Conservation (phyloP, 495 filamentous ascomycete species). For the Talaromyces borbonicus region DNA sequence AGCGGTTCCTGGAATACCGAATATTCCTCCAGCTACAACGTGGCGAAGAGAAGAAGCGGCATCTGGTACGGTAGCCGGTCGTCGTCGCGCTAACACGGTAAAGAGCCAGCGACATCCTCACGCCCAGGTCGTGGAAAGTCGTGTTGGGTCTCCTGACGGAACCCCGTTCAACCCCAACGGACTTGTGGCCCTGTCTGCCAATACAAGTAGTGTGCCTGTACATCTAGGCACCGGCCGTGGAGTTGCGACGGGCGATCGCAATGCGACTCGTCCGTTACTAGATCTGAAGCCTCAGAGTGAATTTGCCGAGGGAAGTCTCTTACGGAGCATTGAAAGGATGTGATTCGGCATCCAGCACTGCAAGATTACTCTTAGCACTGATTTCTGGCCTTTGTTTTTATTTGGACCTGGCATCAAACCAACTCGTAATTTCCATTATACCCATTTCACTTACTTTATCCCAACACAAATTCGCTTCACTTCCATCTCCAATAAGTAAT, state of each 20-base stretch:
- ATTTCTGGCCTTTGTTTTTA: background rate
- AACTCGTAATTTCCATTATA: no score
- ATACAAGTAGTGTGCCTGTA: background rate
- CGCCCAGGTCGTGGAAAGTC: conserved; percentile 10
- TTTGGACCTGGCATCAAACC: no score
- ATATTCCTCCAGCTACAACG: conserved; percentile 41
- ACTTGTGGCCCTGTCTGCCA: conserved; percentile 23
- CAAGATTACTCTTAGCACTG: no score
- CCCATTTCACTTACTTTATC: no score
- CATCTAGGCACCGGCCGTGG: conserved; percentile 35
- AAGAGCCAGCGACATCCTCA: conserved; percentile 3
- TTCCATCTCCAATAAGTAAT: no score
- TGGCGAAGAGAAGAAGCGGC: conserved; percentile 34
- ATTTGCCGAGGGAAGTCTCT: conserved; percentile 47
- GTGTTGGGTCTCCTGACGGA: conserved; percentile 16
- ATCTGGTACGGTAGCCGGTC: conserved; percentile 7
- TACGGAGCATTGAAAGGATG: conserved; percentile 18
- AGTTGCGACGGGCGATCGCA: conserved; percentile 40
- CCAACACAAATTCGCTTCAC: no score
- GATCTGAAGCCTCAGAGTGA: conserved; percentile 40
- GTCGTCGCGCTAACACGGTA: conserved; percentile 8
- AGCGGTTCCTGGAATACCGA: conserved; percentile 25
- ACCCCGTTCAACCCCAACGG: conserved; percentile 29
- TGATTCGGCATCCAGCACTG: no score
- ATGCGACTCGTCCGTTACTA: conserved; percentile 45